Percentiles rank a stretch among this genome's conserved stretches.
Conservation (phyloP, 2,329 filamentous ascomycete genomes). For the Alternaria panax region DNA sequence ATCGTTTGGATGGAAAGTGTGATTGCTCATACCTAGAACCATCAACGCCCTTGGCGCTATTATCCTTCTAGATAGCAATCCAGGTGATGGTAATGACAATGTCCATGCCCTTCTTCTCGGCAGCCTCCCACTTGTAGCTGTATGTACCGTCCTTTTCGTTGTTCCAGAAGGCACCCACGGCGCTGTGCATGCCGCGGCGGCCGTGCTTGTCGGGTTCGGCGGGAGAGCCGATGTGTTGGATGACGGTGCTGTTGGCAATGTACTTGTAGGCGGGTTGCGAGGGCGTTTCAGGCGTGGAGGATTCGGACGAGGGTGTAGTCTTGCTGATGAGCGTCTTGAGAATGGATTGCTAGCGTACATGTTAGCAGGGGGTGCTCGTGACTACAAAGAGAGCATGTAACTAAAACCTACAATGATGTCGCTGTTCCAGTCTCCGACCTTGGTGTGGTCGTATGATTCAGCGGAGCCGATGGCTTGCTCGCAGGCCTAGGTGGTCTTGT, state of each 20-base stretch:
- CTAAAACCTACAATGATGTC: conserved; percentile 78
- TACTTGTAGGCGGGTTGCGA: conserved; percentile 81
- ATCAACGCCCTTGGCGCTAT: neutral
- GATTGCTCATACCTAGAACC: neutral
- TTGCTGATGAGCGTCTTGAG: conserved; percentile 80
- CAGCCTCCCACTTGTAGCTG: conserved; percentile 81
- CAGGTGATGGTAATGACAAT: conserved; percentile 69
- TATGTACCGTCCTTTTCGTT: conserved; percentile 90
- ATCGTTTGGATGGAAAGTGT: neutral
- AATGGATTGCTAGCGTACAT: conserved; percentile 70
- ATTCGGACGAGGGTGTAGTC: conserved; percentile 64
- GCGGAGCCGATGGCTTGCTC: conserved; percentile 75
- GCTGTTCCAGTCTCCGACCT: conserved; percentile 88
- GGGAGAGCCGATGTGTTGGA: conserved; percentile 75
- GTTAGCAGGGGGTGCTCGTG: conserved; percentile 44
- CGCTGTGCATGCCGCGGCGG: conserved; percentile 88
- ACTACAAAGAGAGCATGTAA: too few species aligned
- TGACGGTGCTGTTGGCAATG: conserved; percentile 97
- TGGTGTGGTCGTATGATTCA: conserved; percentile 84
- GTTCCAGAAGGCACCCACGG: conserved; percentile 87
- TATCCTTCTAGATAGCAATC: conserved; percentile 61
- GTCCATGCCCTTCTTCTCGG: conserved; percentile 60
- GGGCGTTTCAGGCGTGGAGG: conserved; percentile 11
- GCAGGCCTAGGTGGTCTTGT: conserved; percentile 70
- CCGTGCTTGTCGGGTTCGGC: conserved; percentile 69